A percentile compares a stretch with the other conserved stretches of the same genome.
These are phyloP conservation scores for Plasmodium falciparum DNA, from an alignment of 169 alveolate species.

Conservation along the genomic window DNA sequence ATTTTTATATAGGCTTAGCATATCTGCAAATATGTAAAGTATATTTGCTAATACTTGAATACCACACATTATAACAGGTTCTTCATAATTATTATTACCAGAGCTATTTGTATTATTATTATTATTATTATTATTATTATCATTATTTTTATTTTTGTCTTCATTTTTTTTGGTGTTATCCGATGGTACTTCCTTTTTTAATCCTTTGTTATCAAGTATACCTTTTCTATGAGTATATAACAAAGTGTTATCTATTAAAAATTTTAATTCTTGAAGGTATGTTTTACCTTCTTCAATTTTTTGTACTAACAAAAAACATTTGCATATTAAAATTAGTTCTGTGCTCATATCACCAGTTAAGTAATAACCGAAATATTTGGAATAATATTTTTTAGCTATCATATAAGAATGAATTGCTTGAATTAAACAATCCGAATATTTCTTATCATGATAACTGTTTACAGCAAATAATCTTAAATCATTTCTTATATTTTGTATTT, in stretches of 20 bases:
- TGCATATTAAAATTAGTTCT: constrained; percentile 86
- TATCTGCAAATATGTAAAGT: constrained; percentile 78
- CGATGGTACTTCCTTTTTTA: constrained; percentile 22
- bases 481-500: constrained; percentile 80
- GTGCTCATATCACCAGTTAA: constrained; percentile 88
- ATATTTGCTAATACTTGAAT: constrained; percentile 78
- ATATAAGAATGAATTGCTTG: constrained; percentile 81
- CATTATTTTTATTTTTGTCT: constrained; percentile 15
- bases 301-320: constrained; percentile 88
- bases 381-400: constrained; percentile 78
- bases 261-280: constrained; percentile 84
- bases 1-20: constrained; percentile 80
- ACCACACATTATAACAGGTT: constrained; percentile 80
- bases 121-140: background rate
- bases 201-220: constrained; percentile 25
- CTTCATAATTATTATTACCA: constrained; percentile 37
- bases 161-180: background rate
- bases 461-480: constrained; percentile 80
- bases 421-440: constrained; percentile 80
- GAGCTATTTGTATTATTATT: no score
- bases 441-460: constrained; percentile 78
- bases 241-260: constrained; percentile 87
- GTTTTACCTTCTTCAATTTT: constrained; percentile 83
- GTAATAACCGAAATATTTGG: constrained; percentile 80
- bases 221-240: constrained; percentile 79